Evolutionary conservation across 352 stramenopile species (phyloP).

Genomic region (Globisporangium recalcitrans): DNA sequence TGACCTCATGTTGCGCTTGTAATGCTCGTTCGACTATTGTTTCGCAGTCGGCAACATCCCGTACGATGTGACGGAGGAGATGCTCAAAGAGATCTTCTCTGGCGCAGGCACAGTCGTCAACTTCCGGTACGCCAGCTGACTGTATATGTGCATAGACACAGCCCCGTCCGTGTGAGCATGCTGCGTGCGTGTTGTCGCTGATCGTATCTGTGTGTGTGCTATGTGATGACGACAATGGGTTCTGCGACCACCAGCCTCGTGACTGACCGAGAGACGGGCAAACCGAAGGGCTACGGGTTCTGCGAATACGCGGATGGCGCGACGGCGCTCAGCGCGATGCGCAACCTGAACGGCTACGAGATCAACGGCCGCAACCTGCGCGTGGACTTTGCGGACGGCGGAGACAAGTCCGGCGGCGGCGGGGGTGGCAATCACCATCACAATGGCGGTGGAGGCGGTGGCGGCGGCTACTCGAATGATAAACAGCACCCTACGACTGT

Average conservation of each 20-base stretch:
- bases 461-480: constrained; percentile 16
- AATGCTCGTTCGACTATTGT: constrained; percentile 1
- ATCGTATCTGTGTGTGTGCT: neutral
- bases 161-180: neutral
- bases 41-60: constrained; percentile 82
- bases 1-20: constrained; percentile 6
- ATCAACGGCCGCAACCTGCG: constrained; percentile 80
- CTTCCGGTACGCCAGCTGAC: constrained; percentile 47
- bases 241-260: too few relatives aligned
- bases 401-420: constrained; percentile 42
- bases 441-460: neutral
- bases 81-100: constrained; percentile 86
- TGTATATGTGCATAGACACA: neutral
- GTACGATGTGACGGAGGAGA: constrained; percentile 85
- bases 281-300: constrained; percentile 84
- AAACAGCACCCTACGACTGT: constrained; percentile 33
- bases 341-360: constrained; percentile 83
- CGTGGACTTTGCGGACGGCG: constrained; percentile 79
- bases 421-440: constrained; percentile 22
- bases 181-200: neutral
- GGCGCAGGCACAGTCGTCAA: constrained; percentile 78
- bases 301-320: constrained; percentile 82
- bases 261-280: constrained; percentile 77
- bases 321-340: constrained; percentile 80
- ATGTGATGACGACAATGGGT: too few relatives aligned